Conservation (phyloP, 257 asterid species). For the Cynanchum wilfordii region DNA sequence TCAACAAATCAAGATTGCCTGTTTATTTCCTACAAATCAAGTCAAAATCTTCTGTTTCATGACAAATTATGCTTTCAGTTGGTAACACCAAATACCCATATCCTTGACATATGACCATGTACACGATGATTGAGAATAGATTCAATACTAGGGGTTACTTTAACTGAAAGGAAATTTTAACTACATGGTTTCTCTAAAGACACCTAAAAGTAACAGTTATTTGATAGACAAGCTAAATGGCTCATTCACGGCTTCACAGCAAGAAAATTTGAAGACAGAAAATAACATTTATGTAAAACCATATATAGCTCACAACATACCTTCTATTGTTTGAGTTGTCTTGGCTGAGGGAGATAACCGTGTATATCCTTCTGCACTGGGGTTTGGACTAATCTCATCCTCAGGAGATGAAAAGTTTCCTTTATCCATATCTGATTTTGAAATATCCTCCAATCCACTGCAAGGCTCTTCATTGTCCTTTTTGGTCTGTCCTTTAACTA, state of each 20-base stretch:
- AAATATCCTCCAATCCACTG: conserved; percentile 18
- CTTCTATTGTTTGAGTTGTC: conserved; percentile 30
- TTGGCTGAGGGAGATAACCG: conserved; percentile 12
- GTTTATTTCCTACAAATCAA: background rate
- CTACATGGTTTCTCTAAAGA: background rate
- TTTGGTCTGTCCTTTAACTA: conserved; percentile 20
- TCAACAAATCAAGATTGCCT: conserved; percentile 1
- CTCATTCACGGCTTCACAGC: background rate
- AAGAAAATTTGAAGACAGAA: background rate
- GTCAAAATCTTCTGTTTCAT: background rate
- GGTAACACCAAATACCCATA: background rate
- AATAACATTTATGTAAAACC: background rate
- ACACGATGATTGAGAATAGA: background rate
- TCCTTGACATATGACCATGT: background rate
- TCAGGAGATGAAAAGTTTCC: conserved; percentile 9
- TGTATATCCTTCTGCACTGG: conserved; percentile 17
- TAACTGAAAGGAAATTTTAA: background rate
- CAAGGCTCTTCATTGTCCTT: conserved; percentile 16
- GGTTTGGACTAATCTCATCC: conserved; percentile 1
- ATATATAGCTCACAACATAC: conserved; percentile 20
- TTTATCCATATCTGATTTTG: conserved; percentile 13
- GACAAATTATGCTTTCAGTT: background rate
- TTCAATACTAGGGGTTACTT: background rate
- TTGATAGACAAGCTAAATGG: background rate
- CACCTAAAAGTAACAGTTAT: background rate